Base-by-base conservation (phyloP, 306 rosid species). In the Cicer judaicum region DNA sequence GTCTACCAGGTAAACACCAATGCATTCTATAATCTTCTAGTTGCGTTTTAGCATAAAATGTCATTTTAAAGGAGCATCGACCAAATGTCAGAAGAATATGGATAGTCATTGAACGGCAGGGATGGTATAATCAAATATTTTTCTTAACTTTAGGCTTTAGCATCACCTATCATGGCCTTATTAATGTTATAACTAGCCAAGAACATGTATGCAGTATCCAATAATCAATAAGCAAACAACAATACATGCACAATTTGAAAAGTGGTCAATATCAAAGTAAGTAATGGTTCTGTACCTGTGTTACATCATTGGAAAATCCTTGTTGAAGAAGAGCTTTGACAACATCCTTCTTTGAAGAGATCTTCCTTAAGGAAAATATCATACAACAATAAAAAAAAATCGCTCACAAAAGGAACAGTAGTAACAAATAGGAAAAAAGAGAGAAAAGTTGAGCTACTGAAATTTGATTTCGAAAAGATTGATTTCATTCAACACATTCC, bases 221-320 rank as follows among this genome's bases (percentile, higher is more conserved):
- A 42, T 41, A 8, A 56, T 29, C 59, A 71, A 21, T 56, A 46
- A 64, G 66, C 75, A 72, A 62, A 77, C 62, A 76, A 76, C 46
- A 70, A 56, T 54, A 29, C 71, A 46, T 8, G 65, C n/a, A 56
- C 46, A 63, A 76, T 15, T 52, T 16, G 41, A 64, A 79, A 34
- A 42, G 16, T 34, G 8, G 8, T 40, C 72, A 72, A 48, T 38
- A 54, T 66, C 19, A 49, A 44, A 68, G 53, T 13, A 73, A 15
- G 62, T 47, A 14, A 46, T 56, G 13, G 71, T 54, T 43, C 16
- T 63, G 72, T 90, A 94, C 97, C 94, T 91, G 96, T 71, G 97
- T 91, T 70, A 94, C 97, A 80, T 91, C 98, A 29, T 84, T 84
- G 44, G 98, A 91, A 79, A 94, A 94, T 19, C 96, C 97, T 53